phyloP scores from a whole-genome alignment of 352 stramenopile species.

The Thalassiosira mediterranea region DNA sequence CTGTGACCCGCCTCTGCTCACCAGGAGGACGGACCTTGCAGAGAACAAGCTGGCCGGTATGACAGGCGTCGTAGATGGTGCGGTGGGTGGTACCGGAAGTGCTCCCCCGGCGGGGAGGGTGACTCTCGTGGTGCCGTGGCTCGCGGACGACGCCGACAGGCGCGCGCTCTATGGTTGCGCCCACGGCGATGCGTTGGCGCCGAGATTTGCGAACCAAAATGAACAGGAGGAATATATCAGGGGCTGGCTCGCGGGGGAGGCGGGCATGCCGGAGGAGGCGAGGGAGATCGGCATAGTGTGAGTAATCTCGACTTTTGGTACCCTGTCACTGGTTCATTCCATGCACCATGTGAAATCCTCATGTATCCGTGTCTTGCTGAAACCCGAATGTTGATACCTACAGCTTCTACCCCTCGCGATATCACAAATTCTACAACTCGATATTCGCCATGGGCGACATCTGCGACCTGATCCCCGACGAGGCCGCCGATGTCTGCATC shows the following conservation, averaged over 20 bases:
- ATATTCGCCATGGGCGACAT: conserved; percentile 84
- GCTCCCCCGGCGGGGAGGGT: conserved; percentile 43
- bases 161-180: conserved; percentile 72
- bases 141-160: conserved; percentile 77
- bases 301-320: conserved; percentile 9
- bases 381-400: not conserved
- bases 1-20: too few species aligned
- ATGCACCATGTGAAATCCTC: not conserved
- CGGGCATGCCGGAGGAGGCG: conserved; percentile 62
- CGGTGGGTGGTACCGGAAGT: not conserved
- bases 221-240: conserved; percentile 83
- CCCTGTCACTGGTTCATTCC: not conserved
- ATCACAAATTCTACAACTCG: conserved; percentile 65
- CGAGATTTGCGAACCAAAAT: conserved; percentile 64
- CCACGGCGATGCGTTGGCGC: too few species aligned
- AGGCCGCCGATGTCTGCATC: conserved; percentile 71
- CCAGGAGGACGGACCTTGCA: not conserved
- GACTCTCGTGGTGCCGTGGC: conserved; percentile 84
- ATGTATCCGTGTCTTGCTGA: too few species aligned
- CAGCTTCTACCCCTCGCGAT: conserved; percentile 77
- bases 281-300: conserved; percentile 69
- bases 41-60: too few species aligned
- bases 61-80: too few species aligned
- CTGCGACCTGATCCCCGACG: conserved; percentile 35
- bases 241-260: conserved; percentile 62